Conservation (phyloP, 2,329 filamentous ascomycete species). For the Aureobasidium vineae region DNA sequence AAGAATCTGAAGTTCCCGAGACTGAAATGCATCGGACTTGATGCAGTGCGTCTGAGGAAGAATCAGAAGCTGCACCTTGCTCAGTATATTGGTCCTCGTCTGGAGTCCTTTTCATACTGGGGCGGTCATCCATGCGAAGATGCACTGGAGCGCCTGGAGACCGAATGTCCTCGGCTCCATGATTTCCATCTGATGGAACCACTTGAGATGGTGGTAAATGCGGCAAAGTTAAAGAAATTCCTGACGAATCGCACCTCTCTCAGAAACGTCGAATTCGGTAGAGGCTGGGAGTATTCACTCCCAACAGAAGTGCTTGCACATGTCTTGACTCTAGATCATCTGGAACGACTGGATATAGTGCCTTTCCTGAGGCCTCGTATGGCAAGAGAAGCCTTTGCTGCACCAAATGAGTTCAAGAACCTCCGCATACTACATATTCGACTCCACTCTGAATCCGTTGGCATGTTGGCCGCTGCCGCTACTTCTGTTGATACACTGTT, state of each 20-base stretch:
- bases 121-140: slow-evolving; percentile 14
- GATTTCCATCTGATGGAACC: not conserved
- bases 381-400: not conserved
- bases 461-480: not conserved
- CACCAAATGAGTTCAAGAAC: not conserved
- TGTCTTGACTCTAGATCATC: not conserved
- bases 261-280: not conserved
- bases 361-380: not conserved
- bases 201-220: not conserved
- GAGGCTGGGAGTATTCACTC: not conserved
- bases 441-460: not conserved
- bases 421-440: not conserved
- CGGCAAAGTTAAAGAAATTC: not conserved
- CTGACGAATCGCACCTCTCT: not conserved
- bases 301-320: not conserved
- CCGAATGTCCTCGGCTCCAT: not conserved
- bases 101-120: slow-evolving; percentile 5
- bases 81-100: not conserved
- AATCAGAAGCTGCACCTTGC: not conserved
- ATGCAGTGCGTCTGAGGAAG: not conserved
- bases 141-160: not conserved
- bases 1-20: slow-evolving; percentile 5
- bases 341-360: not conserved
- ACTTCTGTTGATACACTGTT: not conserved
- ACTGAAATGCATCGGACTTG: not conserved